Base-by-base conservation (phyloP, 2,329 filamentous ascomycete species). In the Claviceps paspali region DNA sequence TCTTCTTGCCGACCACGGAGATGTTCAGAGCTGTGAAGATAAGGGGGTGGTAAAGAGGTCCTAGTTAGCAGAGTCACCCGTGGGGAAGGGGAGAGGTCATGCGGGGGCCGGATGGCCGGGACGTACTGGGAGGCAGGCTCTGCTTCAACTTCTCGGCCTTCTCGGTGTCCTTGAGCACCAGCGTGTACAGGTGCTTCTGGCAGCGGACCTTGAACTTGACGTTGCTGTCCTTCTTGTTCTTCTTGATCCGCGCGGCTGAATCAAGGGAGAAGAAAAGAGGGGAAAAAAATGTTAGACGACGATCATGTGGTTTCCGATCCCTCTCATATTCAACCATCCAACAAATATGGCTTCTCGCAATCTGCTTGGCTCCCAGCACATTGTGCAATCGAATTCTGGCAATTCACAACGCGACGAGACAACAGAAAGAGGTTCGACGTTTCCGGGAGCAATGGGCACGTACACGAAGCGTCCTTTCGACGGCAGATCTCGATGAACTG, bases 131-230 rank as follows among this genome's bases (percentile, higher is more conserved):
- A 59, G 91, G 92, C 49, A 98, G 76, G 64, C 79, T 86, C 78
- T 96, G 88, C 86, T 95, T 96, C 54, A 98, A 80, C 83, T 98
- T 98, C 74, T 96, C 91, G 67, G 88, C 92, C 84, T 96, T 96
- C 64, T 95, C 91, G 60, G 78, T 76, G 71, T 98, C 91, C 79
- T 94, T 95, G 59, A 98, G 80, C 63, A 93, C 83, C 56, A 98
- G 80, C 54, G 91, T 95, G 82, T 98, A 98, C 54, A 98, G 75
- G 75, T 91, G 79, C 60, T 79, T 78, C 64, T 84, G 75, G 82
- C 91, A 96, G 67, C 91, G 85, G 76, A 98, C 88, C 85, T 98
- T 98, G 86, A 98, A 96, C 82, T 98, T 98, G 80, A 91, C 87
- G 75, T 88, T 80, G 64, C 80, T 76, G 60, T 72, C 70, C 70